phyloP scores from a whole-genome alignment of 352 stramenopile genomes.

The Phytopythium montanum region DNA sequence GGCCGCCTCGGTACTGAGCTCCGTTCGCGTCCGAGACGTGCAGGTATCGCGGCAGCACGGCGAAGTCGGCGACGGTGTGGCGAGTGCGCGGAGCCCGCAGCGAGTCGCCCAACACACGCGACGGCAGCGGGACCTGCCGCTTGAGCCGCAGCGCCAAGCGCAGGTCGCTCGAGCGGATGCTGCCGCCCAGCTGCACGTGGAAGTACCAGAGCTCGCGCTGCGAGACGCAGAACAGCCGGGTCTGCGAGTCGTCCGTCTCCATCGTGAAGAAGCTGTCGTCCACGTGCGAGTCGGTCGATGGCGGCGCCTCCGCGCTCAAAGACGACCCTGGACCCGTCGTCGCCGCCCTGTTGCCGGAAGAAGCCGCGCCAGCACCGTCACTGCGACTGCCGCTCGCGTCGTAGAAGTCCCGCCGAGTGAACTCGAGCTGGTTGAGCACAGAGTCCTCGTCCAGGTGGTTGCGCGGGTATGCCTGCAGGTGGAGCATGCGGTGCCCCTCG shows the following conservation, averaged over 20 bases:
- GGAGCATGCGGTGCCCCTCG: constrained; percentile 48
- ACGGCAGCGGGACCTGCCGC: constrained; percentile 44
- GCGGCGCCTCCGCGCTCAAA: not conserved
- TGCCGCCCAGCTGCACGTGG: constrained; percentile 30
- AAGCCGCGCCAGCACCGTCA: not conserved
- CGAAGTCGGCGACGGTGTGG: constrained; percentile 25
- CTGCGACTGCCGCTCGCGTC: constrained; percentile 12
- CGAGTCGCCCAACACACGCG: constrained; percentile 19
- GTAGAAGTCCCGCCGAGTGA: constrained; percentile 24
- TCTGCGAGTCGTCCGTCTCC: constrained; percentile 46
- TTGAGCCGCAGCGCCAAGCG: constrained; percentile 33
- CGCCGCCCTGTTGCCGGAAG: not conserved
- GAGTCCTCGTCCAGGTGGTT: constrained; percentile 76
- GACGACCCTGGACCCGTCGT: constrained; percentile 9
- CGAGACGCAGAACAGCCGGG: constrained; percentile 58
- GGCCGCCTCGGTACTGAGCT: constrained; percentile 17
- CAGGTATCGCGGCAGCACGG: constrained; percentile 50
- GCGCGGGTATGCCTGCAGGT: constrained; percentile 66
- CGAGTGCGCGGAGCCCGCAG: constrained; percentile 3
- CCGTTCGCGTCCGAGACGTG: constrained; percentile 41
- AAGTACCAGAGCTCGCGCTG: constrained; percentile 59
- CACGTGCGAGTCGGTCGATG: constrained; percentile 2
- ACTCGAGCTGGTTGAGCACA: constrained; percentile 43
- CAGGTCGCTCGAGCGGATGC: constrained; percentile 40
- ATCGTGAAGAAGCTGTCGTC: constrained; percentile 48